phyloP scores from a whole-genome alignment of 345 rosid genomes.

The Atalantia buxifolia region DNA sequence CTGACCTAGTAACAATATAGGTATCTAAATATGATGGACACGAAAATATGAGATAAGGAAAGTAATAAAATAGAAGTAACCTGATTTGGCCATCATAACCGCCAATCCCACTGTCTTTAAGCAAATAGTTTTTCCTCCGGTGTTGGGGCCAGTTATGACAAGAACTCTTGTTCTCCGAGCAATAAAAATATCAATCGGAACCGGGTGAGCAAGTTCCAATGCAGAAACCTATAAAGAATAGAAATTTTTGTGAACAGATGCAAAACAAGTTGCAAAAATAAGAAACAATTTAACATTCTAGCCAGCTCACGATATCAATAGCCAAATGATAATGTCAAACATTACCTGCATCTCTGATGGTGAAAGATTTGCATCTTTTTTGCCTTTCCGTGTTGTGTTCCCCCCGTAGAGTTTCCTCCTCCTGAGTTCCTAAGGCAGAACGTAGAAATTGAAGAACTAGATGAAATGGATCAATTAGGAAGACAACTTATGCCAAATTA shows the following conservation, averaged over 20 bases:
- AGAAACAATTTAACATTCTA: background rate
- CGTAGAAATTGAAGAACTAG: background rate
- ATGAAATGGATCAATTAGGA: constrained; percentile 6
- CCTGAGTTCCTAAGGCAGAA: constrained; percentile 34
- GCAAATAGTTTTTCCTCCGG: constrained; percentile 94
- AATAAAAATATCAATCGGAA: constrained; percentile 77
- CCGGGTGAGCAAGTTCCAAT: constrained; percentile 52
- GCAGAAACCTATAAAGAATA: constrained; percentile 46
- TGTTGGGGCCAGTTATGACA: constrained; percentile 92
- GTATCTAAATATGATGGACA: background rate
- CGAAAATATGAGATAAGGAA: background rate
- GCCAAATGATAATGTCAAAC: constrained; percentile 3
- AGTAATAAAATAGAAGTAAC: constrained; percentile 24
- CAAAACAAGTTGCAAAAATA: background rate
- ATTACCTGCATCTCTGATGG: constrained; percentile 34
- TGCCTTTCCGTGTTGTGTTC: constrained; percentile 19
- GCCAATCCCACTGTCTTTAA: constrained; percentile 93
- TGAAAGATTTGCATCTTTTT: constrained; percentile 26
- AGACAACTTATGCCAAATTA: background rate
- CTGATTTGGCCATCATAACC: constrained; percentile 96
- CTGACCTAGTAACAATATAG: no score
- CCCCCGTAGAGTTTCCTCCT: constrained; percentile 38
- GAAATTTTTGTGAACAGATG: background rate
- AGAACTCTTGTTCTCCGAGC: constrained; percentile 64
- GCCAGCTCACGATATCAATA: background rate